These are phyloP conservation scores for Fusarium sp. DNA, from an alignment of 2,329 filamentous ascomycete genomes.

Conservation along the genomic window DNA sequence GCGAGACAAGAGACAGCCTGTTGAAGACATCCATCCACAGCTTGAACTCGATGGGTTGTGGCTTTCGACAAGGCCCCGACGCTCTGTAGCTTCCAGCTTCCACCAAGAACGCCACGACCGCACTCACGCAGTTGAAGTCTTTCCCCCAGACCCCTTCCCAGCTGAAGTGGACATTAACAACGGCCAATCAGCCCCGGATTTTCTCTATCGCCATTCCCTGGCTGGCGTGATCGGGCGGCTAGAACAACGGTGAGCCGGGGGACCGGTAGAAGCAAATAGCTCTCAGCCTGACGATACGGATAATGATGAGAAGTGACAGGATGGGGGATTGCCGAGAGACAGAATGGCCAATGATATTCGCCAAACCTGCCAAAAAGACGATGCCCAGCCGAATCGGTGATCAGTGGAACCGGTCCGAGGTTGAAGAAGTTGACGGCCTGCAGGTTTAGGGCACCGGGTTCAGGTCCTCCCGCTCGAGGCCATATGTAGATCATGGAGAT, in stretches of 20 bases:
- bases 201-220: background rate
- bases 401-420: background rate
- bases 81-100: conserved; percentile 1
- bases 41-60: background rate
- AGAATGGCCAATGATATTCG: background rate
- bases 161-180: conserved; percentile 15
- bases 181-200: conserved; percentile 1
- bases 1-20: background rate
- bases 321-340: background rate
- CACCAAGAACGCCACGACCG: conserved; percentile 5
- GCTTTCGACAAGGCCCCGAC: background rate
- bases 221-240: background rate
- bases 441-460: background rate
- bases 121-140: background rate
- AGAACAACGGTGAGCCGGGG: conserved; percentile 3
- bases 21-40: background rate
- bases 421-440: background rate
- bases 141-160: conserved; percentile 6
- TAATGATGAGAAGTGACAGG: conserved; percentile 3
- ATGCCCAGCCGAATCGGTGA: conserved; percentile 4
- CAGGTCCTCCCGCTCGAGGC: background rate
- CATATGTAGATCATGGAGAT: conserved; percentile 1
- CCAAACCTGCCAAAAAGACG: background rate
- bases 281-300: background rate
- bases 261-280: background rate